Percentiles rank a stretch among this genome's conserved stretches.
phyloP scores from a whole-genome alignment of 176 grass and related monocot species.

The Paspalum vaginatum region DNA sequence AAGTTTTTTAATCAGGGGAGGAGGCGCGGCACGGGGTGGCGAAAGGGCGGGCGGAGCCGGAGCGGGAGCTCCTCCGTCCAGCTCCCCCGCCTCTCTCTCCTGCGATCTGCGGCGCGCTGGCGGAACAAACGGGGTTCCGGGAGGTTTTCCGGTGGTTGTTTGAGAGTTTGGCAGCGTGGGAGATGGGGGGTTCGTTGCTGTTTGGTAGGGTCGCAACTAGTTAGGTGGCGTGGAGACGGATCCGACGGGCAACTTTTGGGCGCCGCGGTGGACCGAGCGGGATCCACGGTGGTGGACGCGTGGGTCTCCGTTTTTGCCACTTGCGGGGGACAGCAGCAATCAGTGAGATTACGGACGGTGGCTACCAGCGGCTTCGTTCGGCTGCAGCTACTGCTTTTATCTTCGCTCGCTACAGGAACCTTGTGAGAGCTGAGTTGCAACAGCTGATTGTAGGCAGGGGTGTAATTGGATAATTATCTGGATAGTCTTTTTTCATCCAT shows the following conservation, averaged over 20 bases:
- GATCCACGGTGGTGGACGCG: slow-evolving; percentile 21
- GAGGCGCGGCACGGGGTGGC: not conserved
- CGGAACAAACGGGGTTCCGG: too few relatives aligned
- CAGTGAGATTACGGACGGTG: slow-evolving; percentile 11
- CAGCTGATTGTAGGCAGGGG: too few relatives aligned
- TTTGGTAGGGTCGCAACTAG: slow-evolving; percentile 32
- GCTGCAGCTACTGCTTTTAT: too few relatives aligned
- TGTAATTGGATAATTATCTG: too few relatives aligned
- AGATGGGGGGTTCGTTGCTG: not conserved
- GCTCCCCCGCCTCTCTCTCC: not conserved
- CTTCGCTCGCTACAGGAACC: too few relatives aligned
- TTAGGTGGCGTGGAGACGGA: slow-evolving; percentile 27
- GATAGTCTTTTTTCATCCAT: too few relatives aligned
- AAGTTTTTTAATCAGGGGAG: not conserved
- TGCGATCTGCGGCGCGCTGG: slow-evolving; percentile 20
- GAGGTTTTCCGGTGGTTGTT: not conserved
- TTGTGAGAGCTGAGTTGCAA: too few relatives aligned
- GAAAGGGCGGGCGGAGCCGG: not conserved
- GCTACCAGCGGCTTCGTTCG: too few relatives aligned
- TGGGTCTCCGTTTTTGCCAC: slow-evolving; percentile 33
- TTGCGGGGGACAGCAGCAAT: slow-evolving; percentile 18
- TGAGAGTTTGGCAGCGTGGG: not conserved
- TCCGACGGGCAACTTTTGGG: not conserved
- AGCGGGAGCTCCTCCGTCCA: not conserved
- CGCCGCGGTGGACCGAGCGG: not conserved